phyloP scores from a whole-genome alignment of 768 basidiomycete species.

The Mycena latifolia region DNA sequence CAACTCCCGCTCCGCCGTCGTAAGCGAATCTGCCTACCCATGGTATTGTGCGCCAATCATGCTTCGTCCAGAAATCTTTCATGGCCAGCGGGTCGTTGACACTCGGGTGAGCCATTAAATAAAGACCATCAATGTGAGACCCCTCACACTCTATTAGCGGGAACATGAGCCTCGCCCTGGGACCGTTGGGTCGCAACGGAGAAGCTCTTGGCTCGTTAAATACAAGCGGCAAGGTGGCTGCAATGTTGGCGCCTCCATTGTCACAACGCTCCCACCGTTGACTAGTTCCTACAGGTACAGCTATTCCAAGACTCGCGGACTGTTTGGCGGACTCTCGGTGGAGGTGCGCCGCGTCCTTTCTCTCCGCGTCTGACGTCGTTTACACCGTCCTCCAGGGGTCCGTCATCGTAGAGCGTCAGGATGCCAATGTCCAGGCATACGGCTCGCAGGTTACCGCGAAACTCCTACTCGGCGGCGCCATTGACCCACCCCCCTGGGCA shows the following conservation, averaged over 20 bases:
- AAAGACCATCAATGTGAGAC: neutral
- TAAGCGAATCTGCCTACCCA: neutral
- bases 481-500: constrained; percentile 87
- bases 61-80: constrained; percentile 72
- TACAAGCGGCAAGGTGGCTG: constrained; percentile 88
- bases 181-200: constrained; percentile 95
- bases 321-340: constrained; percentile 92
- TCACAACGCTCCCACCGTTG: constrained; percentile 7
- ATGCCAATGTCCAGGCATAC: constrained; percentile 91
- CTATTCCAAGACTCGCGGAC: constrained; percentile 92
- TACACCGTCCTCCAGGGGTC: constrained; percentile 61
- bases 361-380: neutral
- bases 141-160: constrained; percentile 53
- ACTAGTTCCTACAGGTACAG: constrained; percentile 71
- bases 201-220: constrained; percentile 90
- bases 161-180: constrained; percentile 89
- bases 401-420: constrained; percentile 93
- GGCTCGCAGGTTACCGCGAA: constrained; percentile 77
- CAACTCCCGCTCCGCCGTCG: constrained; percentile 74
- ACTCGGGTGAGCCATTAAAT: constrained; percentile 59
- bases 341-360: constrained; percentile 48
- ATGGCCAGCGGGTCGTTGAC: constrained; percentile 95
- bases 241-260: constrained; percentile 70
- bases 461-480: constrained; percentile 81
- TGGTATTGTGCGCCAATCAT: constrained; percentile 18